Evolutionary conservation across 208 protist species (phyloP), one percentile per base, ranked within the genome.

Genomic region (Leptomonas pyrrhocoris): DNA sequence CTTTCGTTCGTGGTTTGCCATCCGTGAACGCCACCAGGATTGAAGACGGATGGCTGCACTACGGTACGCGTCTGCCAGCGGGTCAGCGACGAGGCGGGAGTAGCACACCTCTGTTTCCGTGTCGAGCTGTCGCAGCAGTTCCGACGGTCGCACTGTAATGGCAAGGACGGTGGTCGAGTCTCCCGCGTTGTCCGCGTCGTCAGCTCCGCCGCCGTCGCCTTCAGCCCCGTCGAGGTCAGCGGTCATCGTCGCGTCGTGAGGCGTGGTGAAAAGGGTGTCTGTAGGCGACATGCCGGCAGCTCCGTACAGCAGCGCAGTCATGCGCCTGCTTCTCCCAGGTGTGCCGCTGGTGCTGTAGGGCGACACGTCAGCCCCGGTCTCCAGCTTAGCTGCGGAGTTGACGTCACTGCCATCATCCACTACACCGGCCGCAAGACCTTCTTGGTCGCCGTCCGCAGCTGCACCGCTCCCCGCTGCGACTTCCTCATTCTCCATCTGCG

Each of bases 41-140:
- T 79, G 74, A 12, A 74, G 19, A 23, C 54, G 53, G 16, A 42
- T 57, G 34, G 74, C 56, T 25, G 55, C 54, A 21, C 31, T n/a
- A 15, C 64, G 63, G 21, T 63, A 40, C 36, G 61, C 16, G 15
- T 80, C 74, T 2, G 66, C 68, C 13, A 67, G 56, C 9, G 56
- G 61, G 25, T 69, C 63, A 5, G 43, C 65, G 25, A 71, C 23
- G 18, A 71, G 74, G 21, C 63, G 68, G 7, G 61, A 66, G 63
- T 87, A 82, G 42, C 74, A 77, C 38, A 38, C 30, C 42, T 75
- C 70, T 30, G 58, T 63, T 15, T 80, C 54, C 30, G 27, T 40
- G 55, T 73, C 74, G 1, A 73, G 65, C 34, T 73, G 58, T 5
- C 67, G 74, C 54, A 72, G 60, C 67, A 74, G 60, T 27, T 73